phyloP scores from a whole-genome alignment of 2,329 filamentous ascomycete species.

The Monosporascus sp. region DNA sequence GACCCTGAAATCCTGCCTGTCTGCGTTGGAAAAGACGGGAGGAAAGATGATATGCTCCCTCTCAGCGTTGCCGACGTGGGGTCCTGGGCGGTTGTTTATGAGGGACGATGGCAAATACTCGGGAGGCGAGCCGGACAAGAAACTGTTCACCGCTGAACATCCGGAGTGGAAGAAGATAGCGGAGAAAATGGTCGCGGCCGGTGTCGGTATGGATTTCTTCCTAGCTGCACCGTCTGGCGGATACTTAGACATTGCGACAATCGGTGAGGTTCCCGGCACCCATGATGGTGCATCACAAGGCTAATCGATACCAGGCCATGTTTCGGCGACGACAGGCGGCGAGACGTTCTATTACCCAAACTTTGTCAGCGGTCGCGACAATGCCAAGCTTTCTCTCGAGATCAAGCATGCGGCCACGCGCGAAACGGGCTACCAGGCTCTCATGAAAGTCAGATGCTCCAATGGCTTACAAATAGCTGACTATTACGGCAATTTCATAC shows the following conservation, averaged over 20 bases:
- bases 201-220: slow-evolving; percentile 91
- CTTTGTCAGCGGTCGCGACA: slow-evolving; percentile 83
- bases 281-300: background rate
- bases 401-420: slow-evolving; percentile 80
- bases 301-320: slow-evolving; percentile 54
- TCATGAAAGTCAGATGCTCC: slow-evolving; percentile 98
- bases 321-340: slow-evolving; percentile 84
- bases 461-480: slow-evolving; percentile 88
- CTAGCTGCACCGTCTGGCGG: slow-evolving; percentile 84
- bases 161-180: slow-evolving; percentile 81
- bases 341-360: slow-evolving; percentile 97
- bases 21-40: slow-evolving; percentile 80
- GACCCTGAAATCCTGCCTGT: slow-evolving; percentile 74
- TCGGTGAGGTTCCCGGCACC: slow-evolving; percentile 54
- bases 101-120: slow-evolving; percentile 85
- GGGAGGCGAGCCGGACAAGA: slow-evolving; percentile 85
- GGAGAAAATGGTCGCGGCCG: slow-evolving; percentile 80
- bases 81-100: slow-evolving; percentile 78
- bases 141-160: slow-evolving; percentile 86
- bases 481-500: slow-evolving; percentile 96
- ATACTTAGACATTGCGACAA: slow-evolving; percentile 88
- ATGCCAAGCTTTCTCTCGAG: slow-evolving; percentile 77
- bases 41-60: slow-evolving; percentile 90
- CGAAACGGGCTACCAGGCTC: slow-evolving; percentile 89
- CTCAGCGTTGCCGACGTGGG: slow-evolving; percentile 84